A percentile compares a stretch with the other conserved stretches of the same genome.
These are phyloP conservation scores for Pseudogymnoascus sp. DNA, from an alignment of 2,329 filamentous ascomycete genomes.

Conservation along the genomic window DNA sequence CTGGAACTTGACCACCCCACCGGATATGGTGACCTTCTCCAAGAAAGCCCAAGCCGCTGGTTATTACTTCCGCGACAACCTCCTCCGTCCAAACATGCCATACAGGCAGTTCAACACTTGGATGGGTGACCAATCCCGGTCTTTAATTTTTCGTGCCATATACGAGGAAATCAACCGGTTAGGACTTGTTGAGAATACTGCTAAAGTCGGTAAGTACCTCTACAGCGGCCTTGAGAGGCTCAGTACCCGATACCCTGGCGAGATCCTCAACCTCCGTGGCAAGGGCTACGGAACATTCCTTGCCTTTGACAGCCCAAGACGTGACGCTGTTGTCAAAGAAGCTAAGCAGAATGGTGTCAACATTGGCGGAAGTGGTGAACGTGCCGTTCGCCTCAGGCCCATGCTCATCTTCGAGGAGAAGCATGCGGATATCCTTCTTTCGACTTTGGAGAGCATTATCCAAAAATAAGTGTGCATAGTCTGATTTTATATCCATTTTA, in stretches of 20 bases:
- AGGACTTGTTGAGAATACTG: slow-evolving; percentile 60
- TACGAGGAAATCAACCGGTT: slow-evolving; percentile 64
- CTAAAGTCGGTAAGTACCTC: slow-evolving; percentile 53
- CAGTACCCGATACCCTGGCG: slow-evolving; percentile 56
- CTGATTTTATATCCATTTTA: not conserved
- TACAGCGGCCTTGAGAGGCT: slow-evolving; percentile 57
- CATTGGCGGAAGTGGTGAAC: slow-evolving; percentile 63
- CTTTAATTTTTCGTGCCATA: slow-evolving; percentile 71
- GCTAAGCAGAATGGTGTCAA: slow-evolving; percentile 68
- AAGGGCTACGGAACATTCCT: slow-evolving; percentile 72
- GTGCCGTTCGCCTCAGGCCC: slow-evolving; percentile 63
- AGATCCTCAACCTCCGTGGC: slow-evolving; percentile 67
- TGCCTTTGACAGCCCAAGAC: slow-evolving; percentile 65
- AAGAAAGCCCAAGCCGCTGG: slow-evolving; percentile 86
- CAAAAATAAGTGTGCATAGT: slow-evolving; percentile 18
- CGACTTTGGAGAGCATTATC: slow-evolving; percentile 56
- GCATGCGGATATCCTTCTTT: slow-evolving; percentile 79
- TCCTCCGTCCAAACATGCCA: slow-evolving; percentile 67
- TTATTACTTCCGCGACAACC: slow-evolving; percentile 70
- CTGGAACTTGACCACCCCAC: slow-evolving; percentile 64
- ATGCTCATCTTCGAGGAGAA: slow-evolving; percentile 84
- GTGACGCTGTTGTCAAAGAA: slow-evolving; percentile 60
- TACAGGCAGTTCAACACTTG: slow-evolving; percentile 85
- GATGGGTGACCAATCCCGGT: slow-evolving; percentile 75
- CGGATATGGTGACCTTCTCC: slow-evolving; percentile 78